Percentiles rank a stretch among this genome's conserved stretches.
Evolutionary conservation across 495 filamentous ascomycete genomes (phyloP).

Genomic region (Penicillium coffeae): DNA sequence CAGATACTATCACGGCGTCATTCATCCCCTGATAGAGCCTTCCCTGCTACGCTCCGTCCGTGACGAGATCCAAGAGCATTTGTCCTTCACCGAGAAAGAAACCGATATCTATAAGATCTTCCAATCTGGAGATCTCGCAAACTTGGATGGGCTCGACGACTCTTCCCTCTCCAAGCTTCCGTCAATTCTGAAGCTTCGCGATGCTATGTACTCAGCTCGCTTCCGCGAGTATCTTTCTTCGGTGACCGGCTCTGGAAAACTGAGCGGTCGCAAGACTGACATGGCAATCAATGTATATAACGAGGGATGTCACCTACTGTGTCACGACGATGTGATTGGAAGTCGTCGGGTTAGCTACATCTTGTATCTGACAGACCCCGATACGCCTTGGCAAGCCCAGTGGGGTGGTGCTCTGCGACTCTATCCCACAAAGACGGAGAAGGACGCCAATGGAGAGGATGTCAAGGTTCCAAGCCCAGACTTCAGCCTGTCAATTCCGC

Average conservation of each 20-base stretch:
- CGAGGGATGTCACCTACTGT: slow-evolving; percentile 90
- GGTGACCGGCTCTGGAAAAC: slow-evolving; percentile 76
- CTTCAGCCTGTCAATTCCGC: slow-evolving; percentile 72
- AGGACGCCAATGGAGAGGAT: slow-evolving; percentile 60
- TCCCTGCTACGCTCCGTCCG: slow-evolving; percentile 81
- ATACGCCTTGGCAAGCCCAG: slow-evolving; percentile 81
- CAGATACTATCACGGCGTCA: slow-evolving; percentile 88
- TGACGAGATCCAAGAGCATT: slow-evolving; percentile 78
- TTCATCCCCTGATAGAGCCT: slow-evolving; percentile 71
- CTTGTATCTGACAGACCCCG: slow-evolving; percentile 90
- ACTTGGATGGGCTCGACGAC: slow-evolving; percentile 88
- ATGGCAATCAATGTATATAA: slow-evolving; percentile 99
- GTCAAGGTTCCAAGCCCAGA: slow-evolving; percentile 74
- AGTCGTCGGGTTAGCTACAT: slow-evolving; percentile 93
- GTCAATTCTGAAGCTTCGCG: slow-evolving; percentile 78
- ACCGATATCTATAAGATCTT: slow-evolving; percentile 99
- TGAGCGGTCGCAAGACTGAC: slow-evolving; percentile 94
- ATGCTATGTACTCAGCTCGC: slow-evolving; percentile 83
- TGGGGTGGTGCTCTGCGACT: slow-evolving; percentile 94
- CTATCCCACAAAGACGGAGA: slow-evolving; percentile 71
- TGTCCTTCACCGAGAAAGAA: slow-evolving; percentile 96
- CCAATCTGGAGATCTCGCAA: slow-evolving; percentile 95
- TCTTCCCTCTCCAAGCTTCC: slow-evolving; percentile 77
- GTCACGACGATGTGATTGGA: slow-evolving; percentile 98
- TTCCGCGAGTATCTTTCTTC: slow-evolving; percentile 86